phyloP scores from a whole-genome alignment of 345 rosid genomes.

The Theobroma cacao region DNA sequence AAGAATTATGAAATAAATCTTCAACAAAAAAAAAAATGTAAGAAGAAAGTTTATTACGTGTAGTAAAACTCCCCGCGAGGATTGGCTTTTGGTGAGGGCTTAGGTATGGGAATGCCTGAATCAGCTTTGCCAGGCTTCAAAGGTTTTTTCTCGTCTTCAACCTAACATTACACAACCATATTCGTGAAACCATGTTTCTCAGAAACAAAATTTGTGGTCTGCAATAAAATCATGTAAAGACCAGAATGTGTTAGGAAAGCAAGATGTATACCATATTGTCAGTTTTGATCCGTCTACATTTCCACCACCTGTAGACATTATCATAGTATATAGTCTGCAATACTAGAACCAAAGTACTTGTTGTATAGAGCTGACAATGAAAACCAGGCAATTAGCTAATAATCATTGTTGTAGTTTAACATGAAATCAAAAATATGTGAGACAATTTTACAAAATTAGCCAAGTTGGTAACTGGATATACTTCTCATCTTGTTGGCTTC shows the following conservation, averaged over 20 bases:
- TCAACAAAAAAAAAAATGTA: conserved; percentile 11
- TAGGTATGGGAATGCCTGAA: conserved; percentile 59
- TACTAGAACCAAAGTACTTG: conserved; percentile 71
- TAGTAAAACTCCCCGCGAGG: conserved; percentile 52
- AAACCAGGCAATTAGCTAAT: background rate
- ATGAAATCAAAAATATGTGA: background rate
- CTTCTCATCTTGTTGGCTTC: background rate
- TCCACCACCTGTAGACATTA: conserved; percentile 46
- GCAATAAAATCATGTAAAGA: background rate
- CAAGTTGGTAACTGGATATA: background rate
- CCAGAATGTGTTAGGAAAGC: background rate
- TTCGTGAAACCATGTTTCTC: background rate
- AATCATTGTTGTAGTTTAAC: background rate
- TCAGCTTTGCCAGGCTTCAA: conserved; percentile 35
- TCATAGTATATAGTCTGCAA: conserved; percentile 82
- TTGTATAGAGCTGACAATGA: conserved; percentile 64
- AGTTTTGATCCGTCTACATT: conserved; percentile 23
- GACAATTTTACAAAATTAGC: background rate
- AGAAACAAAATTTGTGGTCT: background rate
- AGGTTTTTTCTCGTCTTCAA: conserved; percentile 53
- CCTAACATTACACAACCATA: conserved; percentile 13
- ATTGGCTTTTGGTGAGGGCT: conserved; percentile 30
- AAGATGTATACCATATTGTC: conserved; percentile 30
- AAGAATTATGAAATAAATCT: background rate
- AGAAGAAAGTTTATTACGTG: conserved; percentile 40